Percentiles rank a stretch among this genome's conserved stretches.
Evolutionary conservation across 208 protist genomes (phyloP).

Genomic region (Trichomonas gallinae): DNA sequence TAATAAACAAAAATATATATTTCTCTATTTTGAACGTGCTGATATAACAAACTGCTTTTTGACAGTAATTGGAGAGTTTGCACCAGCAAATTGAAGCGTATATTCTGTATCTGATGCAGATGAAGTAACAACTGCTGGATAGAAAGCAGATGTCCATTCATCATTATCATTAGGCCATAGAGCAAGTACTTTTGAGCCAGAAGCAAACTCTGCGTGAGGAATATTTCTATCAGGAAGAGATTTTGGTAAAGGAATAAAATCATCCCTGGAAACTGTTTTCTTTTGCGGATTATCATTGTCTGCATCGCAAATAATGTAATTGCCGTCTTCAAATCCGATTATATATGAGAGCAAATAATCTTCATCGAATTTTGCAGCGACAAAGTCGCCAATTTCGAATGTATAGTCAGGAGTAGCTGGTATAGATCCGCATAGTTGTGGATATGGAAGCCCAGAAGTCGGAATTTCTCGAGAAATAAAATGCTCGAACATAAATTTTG

Average conservation of each 20-base stretch:
- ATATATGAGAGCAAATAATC: not conserved
- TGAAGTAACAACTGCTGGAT: not conserved
- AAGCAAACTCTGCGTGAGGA: not conserved
- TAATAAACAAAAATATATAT: too few relatives aligned
- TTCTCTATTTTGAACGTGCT: not conserved
- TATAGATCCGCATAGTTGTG: not conserved
- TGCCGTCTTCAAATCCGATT: not conserved
- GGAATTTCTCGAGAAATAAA: not conserved
- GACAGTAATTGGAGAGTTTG: not conserved
- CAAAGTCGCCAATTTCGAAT: not conserved
- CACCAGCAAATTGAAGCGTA: not conserved
- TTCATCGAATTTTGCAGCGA: not conserved
- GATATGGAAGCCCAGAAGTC: not conserved
- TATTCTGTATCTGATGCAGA: not conserved
- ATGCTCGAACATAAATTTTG: not conserved
- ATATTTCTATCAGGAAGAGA: not conserved
- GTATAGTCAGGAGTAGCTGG: not conserved
- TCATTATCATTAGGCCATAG: not conserved
- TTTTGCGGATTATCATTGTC: not conserved
- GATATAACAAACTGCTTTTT: not conserved
- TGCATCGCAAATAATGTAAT: not conserved
- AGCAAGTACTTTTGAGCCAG: not conserved
- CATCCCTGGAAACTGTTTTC: not conserved
- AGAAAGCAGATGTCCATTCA: not conserved
- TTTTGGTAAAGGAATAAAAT: not conserved